A percentile compares a stretch with the other conserved stretches of the same genome.
Conservation (phyloP, 2,329 filamentous ascomycete species). For the Allantophomopsis cytisporea region DNA sequence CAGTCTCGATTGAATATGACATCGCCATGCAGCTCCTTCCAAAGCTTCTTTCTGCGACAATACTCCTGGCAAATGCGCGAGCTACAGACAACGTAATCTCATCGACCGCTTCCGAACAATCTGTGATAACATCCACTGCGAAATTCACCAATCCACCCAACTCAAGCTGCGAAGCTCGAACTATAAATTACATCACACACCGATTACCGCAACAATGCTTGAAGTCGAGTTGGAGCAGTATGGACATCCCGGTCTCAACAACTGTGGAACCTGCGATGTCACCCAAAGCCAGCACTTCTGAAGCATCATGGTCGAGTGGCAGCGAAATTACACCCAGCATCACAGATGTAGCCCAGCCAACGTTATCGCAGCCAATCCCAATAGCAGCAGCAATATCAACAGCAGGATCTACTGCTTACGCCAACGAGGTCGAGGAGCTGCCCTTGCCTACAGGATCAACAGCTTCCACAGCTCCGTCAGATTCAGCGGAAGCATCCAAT, state of each 20-base stretch:
- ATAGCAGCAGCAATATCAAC: conserved; percentile 2
- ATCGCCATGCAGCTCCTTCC: too few species aligned
- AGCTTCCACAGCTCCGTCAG: background rate
- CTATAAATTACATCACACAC: conserved; percentile 21
- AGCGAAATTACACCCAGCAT: too few species aligned
- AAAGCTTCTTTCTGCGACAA: too few species aligned
- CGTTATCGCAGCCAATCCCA: background rate
- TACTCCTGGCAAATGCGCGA: too few species aligned
- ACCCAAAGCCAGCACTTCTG: background rate
- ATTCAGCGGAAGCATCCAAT: background rate
- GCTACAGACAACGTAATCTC: too few species aligned
- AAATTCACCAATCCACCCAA: background rate
- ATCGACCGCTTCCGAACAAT: too few species aligned
- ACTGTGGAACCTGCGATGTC: background rate
- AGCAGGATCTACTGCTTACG: too few species aligned
- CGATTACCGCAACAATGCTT: conserved; percentile 18
- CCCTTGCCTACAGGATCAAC: conserved; percentile 1
- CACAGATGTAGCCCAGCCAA: background rate
- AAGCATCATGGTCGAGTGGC: too few species aligned
- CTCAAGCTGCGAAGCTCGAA: conserved; percentile 17
- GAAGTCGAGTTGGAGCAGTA: conserved; percentile 14
- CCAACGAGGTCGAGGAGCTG: conserved; percentile 1
- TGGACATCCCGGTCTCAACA: conserved; percentile 6
- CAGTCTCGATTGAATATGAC: too few species aligned
- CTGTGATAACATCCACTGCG: too few species aligned